Evolutionary conservation across 1,284 basidiomycete genomes (phyloP).

Genomic region (Papiliotrema terrestris): DNA sequence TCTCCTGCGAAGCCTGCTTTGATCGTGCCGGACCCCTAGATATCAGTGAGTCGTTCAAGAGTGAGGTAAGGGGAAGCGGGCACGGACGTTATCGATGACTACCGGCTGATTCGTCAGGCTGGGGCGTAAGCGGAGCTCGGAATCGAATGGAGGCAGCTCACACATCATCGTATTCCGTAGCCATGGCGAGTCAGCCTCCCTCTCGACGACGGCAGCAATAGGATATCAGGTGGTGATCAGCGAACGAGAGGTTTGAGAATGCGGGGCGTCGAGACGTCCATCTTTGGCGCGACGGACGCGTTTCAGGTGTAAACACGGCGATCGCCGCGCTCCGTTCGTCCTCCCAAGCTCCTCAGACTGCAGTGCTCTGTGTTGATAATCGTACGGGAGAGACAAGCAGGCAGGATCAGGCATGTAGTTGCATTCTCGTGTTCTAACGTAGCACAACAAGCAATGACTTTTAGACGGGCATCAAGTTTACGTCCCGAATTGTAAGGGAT

Average conservation of each 20-base stretch:
- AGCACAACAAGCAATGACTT: too few relatives aligned
- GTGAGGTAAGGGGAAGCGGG: background rate
- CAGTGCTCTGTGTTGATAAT: too few relatives aligned
- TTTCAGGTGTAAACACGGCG: too few relatives aligned
- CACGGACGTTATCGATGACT: conserved; percentile 89
- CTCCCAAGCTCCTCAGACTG: too few relatives aligned
- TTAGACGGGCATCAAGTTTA: too few relatives aligned
- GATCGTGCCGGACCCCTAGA: conserved; percentile 89
- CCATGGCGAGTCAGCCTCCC: background rate
- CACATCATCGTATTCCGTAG: conserved; percentile 10
- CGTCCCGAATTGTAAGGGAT: too few relatives aligned
- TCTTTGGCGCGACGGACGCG: too few relatives aligned
- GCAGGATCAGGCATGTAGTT: too few relatives aligned
- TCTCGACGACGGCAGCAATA: background rate
- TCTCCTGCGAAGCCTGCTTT: conserved; percentile 97
- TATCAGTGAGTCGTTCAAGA: conserved; percentile 2
- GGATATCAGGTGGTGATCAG: background rate
- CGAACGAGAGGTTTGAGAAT: background rate
- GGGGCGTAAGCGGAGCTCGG: background rate
- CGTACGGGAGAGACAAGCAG: too few relatives aligned
- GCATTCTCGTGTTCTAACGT: too few relatives aligned
- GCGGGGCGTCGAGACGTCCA: background rate
- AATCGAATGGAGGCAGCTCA: background rate
- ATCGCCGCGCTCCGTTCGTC: too few relatives aligned
- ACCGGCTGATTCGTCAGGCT: conserved; percentile 54